Percentiles rank a stretch among this genome's conserved stretches.
Evolutionary conservation across 306 rosid species (phyloP).

Genomic region (Sphenostylis stenocarpa): DNA sequence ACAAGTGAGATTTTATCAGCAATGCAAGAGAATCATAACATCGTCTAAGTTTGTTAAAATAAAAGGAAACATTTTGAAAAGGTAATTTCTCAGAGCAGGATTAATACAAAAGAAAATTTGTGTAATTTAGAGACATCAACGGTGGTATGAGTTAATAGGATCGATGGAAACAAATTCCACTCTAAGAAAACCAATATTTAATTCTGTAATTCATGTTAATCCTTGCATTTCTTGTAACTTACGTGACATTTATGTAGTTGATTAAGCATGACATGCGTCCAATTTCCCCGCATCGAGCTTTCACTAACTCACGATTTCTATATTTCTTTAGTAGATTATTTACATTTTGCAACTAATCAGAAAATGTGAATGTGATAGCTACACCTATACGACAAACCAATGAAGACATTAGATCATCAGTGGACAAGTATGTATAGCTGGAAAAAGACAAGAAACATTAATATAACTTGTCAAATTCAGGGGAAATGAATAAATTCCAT

Average conservation of each 20-base stretch:
- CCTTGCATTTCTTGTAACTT: not conserved
- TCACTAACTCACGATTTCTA: not conserved
- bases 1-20: not conserved
- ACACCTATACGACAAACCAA: not conserved
- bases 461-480: slow-evolving; percentile 1
- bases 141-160: not conserved
- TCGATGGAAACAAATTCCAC: not conserved
- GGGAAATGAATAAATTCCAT: not conserved
- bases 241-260: not conserved
- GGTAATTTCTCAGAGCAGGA: not conserved
- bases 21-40: not conserved
- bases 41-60: not conserved
- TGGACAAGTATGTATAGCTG: not conserved
- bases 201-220: not conserved
- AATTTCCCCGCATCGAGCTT: not conserved
- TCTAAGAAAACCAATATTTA: not conserved
- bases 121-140: not conserved
- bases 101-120: not conserved
- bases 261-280: not conserved
- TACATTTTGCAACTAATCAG: not conserved
- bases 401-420: not conserved
- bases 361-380: not conserved
- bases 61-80: slow-evolving; percentile 2
- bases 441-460: not conserved
- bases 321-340: not conserved